These are phyloP conservation scores for Clavispora santaluciae DNA, from an alignment of 805 yeast species.

Conservation along the genomic window DNA sequence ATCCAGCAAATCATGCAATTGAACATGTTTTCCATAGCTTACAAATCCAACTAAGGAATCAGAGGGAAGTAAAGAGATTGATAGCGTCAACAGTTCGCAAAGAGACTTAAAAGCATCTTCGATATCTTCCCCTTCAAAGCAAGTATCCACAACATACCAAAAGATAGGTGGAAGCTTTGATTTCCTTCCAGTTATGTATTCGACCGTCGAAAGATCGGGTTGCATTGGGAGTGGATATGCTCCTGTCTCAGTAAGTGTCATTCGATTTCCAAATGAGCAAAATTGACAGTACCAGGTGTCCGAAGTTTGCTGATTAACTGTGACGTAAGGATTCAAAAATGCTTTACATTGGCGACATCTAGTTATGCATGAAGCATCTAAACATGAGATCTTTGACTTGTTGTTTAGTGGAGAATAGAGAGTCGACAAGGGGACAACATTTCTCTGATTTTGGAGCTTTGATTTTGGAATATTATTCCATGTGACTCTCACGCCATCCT, in stretches of 20 bases:
- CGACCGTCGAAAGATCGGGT: constrained; percentile 39
- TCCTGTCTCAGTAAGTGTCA: constrained; percentile 29
- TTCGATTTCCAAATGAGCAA: constrained; percentile 45
- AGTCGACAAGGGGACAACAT: constrained; percentile 52
- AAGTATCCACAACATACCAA: constrained; percentile 54
- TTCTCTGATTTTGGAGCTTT: constrained; percentile 47
- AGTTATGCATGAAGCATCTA: constrained; percentile 38
- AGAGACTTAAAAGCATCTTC: constrained; percentile 37
- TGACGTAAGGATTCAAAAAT: constrained; percentile 49
- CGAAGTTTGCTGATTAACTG: constrained; percentile 19
- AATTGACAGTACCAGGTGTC: constrained; percentile 53
- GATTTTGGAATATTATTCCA: constrained; percentile 64
- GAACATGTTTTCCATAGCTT: constrained; percentile 56
- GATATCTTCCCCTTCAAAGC: constrained; percentile 48
- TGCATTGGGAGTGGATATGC: constrained; percentile 27
- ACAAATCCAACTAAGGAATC: constrained; percentile 54
- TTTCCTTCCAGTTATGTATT: constrained; percentile 40
- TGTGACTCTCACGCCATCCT: constrained; percentile 67
- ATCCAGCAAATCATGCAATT: constrained; percentile 46
- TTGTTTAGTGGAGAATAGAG: constrained; percentile 56
- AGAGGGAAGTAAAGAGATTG: constrained; percentile 48
- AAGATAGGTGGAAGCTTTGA: constrained; percentile 45
- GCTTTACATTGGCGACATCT: constrained; percentile 53
- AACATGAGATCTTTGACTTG: constrained; percentile 30
- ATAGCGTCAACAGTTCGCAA: constrained; percentile 43